Conservation (phyloP, 2,329 filamentous ascomycete genomes). For the Neofusicoccum sp. region DNA sequence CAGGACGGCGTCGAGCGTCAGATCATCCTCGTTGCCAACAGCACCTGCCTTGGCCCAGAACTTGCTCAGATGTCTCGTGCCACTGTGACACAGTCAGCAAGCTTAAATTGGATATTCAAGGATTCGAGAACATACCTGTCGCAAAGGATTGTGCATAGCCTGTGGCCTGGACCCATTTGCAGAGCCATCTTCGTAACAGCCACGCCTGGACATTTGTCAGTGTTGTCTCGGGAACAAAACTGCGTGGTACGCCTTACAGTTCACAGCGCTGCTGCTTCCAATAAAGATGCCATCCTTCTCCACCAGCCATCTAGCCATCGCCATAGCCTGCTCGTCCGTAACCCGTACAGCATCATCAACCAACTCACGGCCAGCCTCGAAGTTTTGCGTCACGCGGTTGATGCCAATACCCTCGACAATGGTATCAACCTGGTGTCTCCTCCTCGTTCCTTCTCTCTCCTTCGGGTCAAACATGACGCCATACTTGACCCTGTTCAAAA, state of each 20-base stretch:
- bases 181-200: conserved; percentile 70
- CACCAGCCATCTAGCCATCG: conserved; percentile 95
- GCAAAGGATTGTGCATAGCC: conserved; percentile 79
- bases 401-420: conserved; percentile 96
- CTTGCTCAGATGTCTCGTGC: conserved; percentile 78
- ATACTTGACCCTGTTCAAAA: conserved; percentile 88
- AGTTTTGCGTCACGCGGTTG: conserved; percentile 91
- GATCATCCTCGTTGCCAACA: conserved; percentile 53
- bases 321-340: conserved; percentile 81
- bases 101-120: background rate
- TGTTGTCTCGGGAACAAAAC: background rate
- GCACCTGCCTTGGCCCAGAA: conserved; percentile 76
- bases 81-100: conserved; percentile 36
- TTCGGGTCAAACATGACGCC: conserved; percentile 93
- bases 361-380: conserved; percentile 79
- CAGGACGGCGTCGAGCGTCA: conserved; percentile 58
- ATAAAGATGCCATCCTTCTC: conserved; percentile 94
- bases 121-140: conserved; percentile 49
- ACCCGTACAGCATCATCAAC: conserved; percentile 90
- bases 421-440: conserved; percentile 88
- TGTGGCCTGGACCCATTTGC: conserved; percentile 58
- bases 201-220: conserved; percentile 43
- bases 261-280: conserved; percentile 94
- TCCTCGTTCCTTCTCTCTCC: conserved; percentile 85
- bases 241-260: conserved; percentile 58